These are phyloP conservation scores for Xylaria sp. DNA, from an alignment of 2,329 filamentous ascomycete species.

Conservation along the genomic window DNA sequence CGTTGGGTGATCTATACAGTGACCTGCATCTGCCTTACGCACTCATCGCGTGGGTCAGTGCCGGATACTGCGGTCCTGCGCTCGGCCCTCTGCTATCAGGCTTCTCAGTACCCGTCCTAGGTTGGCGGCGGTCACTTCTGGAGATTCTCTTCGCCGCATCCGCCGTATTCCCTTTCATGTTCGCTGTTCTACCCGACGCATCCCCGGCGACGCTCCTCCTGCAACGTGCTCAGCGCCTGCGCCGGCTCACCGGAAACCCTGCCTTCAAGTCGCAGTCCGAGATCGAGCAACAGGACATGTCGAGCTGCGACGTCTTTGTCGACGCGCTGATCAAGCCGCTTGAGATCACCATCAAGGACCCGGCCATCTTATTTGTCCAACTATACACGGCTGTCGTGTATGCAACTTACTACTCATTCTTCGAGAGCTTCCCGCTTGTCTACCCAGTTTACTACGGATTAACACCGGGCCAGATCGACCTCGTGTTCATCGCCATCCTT, in stretches of 20 bases:
- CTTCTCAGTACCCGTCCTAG: conserved; percentile 9
- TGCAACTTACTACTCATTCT: conserved; percentile 67
- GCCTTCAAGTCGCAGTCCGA: conserved; percentile 67
- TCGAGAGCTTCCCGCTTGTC: conserved; percentile 70
- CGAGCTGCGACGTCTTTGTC: conserved; percentile 36
- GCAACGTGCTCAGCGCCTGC: conserved; percentile 47
- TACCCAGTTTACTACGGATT: conserved; percentile 66
- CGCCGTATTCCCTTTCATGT: conserved; percentile 44
- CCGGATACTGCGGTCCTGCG: conserved; percentile 47
- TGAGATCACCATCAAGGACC: conserved; percentile 65
- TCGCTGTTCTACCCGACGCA: conserved; percentile 70
- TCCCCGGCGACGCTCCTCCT: conserved; percentile 63
- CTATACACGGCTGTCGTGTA: conserved; percentile 67
- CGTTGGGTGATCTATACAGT: conserved; percentile 60
- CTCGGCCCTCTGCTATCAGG: conserved; percentile 63
- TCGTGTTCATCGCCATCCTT: conserved; percentile 66
- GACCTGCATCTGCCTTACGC: conserved; percentile 62
- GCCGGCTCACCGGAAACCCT: conserved; percentile 62
- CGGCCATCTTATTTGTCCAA: conserved; percentile 66
- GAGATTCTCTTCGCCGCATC: conserved; percentile 50
- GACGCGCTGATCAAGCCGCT: conserved; percentile 47
- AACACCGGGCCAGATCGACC: conserved; percentile 61
- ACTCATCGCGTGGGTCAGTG: conserved; percentile 64
- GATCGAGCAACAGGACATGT: conserved; percentile 64
- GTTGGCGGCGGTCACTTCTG: conserved; percentile 70